Evolutionary conservation across 257 asterid genomes (phyloP), one percentile per base, ranked within the genome.

Genomic region (Plantago ovata): DNA sequence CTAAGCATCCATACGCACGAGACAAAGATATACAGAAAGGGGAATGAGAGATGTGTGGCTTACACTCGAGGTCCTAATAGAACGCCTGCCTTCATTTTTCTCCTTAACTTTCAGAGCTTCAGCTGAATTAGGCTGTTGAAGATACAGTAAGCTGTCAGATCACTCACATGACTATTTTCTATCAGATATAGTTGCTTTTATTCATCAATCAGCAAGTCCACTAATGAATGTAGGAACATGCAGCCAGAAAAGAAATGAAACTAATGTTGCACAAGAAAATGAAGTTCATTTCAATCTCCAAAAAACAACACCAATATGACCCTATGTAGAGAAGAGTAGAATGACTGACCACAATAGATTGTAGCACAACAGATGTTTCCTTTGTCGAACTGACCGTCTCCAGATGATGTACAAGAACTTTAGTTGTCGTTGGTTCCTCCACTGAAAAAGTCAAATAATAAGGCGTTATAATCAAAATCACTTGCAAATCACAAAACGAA

Each of bases 391-490:
- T 64, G 38, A 83, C 73, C 43, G 96, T 87, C 82, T 92, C 95
- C 69, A 87, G 86, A 53, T 77, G 95, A 11, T 58, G 92, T 52
- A 92, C 94, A 68, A 92, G 75, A 38, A 92, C 60, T 83, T 92
- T 92, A 68, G 64, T 79, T 55, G 76, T 65, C 77, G 67, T 81
- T 61, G 60, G 67, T 75, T 75, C 93, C 70, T 78, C 86, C 19
- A 62, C 96, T 83, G 74, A 65, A 69, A 56, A 63, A 58, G 52
- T 47, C 57, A 67, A 48, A 63, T 50, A 60, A 55, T 13, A 39
- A 62, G 28, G 61, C 62, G 44, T 13, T 23, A 64, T 48, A 43
- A 33, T 18, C 1, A 14, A 16, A 39, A 60, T 13, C 20, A 63
- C 41, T 22, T 20, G 8, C 2, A n/a, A 24, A 2, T 24, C 5